Evolutionary conservation across 2,329 filamentous ascomycete genomes (phyloP), one percentile per base, ranked within the genome.

Genomic region (Coniochaeta sp.): DNA sequence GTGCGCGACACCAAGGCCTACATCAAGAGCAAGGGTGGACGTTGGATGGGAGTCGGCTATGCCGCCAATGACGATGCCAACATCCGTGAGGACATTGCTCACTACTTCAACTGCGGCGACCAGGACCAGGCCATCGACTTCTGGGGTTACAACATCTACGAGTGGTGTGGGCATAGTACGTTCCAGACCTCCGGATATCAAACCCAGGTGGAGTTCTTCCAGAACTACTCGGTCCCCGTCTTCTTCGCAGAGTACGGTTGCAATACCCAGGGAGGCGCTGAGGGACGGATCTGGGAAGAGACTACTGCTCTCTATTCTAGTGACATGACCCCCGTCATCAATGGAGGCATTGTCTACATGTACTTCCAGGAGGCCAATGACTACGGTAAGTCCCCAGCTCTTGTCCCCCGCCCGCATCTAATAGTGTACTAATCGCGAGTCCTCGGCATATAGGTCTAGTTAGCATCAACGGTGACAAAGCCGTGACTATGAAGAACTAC

Each of bases 141-240:
- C 82, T 99, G 93, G 90, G 95, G 95, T 62, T 98, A 98, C 88
- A 99, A 99, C 83, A 96, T 98, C 79, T 99, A 99, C 84, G 96
- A 93, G 59, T 99, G 95, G 95, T 99, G 95, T 74, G 95, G 93
- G 67, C 75, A 93, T 67, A 96, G 90, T 71, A 85, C 80, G 69
- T 95, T 89, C 79, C 71, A 80, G 38, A 72, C 81, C 62, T 97
- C 95, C 3, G 91, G 91, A 59, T 99, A 93, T 77, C 81, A 88
- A 65, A 82, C 86, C 60, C 89, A 93, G 73, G 92, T 92, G 67
- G 76, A 90, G 66, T 93, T 97, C 78, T 99, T 97, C 80, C 74
- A 81, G 62, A 85, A 88, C 72, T 99, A 95, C 82, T 91, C 90
- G 11, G 91, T 98, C 3, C 95, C 95, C 55, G 90, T 92, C 70